These are phyloP conservation scores for Cinnamomum micranthum DNA, from an alignment of 164 flowering plant species.

Conservation along the genomic window DNA sequence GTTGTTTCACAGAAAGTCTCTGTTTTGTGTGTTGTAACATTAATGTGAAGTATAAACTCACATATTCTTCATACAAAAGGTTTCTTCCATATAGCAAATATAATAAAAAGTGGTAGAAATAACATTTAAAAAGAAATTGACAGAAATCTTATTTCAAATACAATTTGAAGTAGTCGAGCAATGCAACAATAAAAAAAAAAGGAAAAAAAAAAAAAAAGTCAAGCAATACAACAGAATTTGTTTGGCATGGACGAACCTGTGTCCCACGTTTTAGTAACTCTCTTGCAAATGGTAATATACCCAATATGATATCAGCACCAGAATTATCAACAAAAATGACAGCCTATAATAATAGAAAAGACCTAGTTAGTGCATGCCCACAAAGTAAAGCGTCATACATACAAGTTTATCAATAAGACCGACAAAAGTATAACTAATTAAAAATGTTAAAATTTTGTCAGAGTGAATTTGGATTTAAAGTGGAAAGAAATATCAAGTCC, in stretches of 20 bases:
- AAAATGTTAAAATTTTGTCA: not conserved
- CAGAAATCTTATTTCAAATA: no score
- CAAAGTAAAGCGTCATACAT: not conserved
- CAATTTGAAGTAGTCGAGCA: not conserved
- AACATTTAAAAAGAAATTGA: no score
- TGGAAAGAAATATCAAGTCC: not conserved
- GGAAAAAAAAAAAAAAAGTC: no score
- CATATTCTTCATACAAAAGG: no score
- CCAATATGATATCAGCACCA: constrained; percentile 97
- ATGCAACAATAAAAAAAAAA: no score
- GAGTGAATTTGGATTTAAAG: not conserved
- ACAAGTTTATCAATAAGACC: not conserved
- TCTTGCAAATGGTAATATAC: constrained; percentile 91
- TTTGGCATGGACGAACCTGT: constrained; percentile 45
- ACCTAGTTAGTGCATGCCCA: constrained; percentile 15
- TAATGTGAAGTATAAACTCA: no score
- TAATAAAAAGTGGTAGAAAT: no score
- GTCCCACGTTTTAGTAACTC: constrained; percentile 81
- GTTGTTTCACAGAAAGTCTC: no score
- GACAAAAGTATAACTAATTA: not conserved
- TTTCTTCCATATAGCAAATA: no score
- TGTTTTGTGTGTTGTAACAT: no score
- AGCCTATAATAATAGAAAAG: constrained; percentile 46
- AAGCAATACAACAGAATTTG: not conserved
- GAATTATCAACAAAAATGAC: constrained; percentile 87